Percentiles rank a stretch among this genome's conserved stretches.
Evolutionary conservation across 2,329 filamentous ascomycete species (phyloP).

Genomic region (Pseudogymnoascus sp.): DNA sequence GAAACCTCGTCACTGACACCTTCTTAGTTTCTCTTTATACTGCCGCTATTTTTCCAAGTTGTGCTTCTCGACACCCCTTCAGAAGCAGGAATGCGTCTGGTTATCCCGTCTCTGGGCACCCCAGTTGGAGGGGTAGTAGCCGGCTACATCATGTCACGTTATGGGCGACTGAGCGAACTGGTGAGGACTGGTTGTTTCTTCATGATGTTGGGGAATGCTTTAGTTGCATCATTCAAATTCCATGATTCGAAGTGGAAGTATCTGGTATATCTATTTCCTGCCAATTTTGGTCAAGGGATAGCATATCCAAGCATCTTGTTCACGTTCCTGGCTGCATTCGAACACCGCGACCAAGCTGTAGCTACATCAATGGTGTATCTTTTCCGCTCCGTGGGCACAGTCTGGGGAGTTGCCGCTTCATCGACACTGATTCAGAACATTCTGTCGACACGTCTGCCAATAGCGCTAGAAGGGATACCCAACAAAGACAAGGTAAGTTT

Average conservation of each 20-base stretch:
- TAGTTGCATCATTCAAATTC: constrained; percentile 43
- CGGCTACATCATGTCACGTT: constrained; percentile 52
- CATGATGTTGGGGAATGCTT: constrained; percentile 46
- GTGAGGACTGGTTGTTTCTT: constrained; percentile 44
- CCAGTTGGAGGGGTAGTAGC: constrained; percentile 50
- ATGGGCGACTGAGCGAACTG: constrained; percentile 44
- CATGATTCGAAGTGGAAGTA: constrained; percentile 48
- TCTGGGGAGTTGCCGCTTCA: constrained; percentile 57
- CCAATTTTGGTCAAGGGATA: constrained; percentile 53
- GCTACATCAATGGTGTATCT: constrained; percentile 57
- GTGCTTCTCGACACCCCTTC: constrained; percentile 58
- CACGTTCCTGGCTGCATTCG: constrained; percentile 55
- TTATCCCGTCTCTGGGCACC: constrained; percentile 54
- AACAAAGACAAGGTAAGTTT: constrained; percentile 50
- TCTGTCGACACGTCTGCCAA: constrained; percentile 45
- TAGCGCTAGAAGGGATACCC: constrained; percentile 46
- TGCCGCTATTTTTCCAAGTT: constrained; percentile 63
- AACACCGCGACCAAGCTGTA: constrained; percentile 58
- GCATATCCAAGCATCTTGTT: constrained; percentile 53
- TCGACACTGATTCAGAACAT: constrained; percentile 57
- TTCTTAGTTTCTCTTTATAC: constrained; percentile 55
- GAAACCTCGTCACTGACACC: constrained; percentile 7
- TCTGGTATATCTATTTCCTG: constrained; percentile 48
- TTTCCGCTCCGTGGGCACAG: constrained; percentile 53
- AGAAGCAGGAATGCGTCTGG: constrained; percentile 55